These are phyloP conservation scores for Raffaelea ambrosiae DNA, from an alignment of 2,329 filamentous ascomycete species.

Conservation along the genomic window DNA sequence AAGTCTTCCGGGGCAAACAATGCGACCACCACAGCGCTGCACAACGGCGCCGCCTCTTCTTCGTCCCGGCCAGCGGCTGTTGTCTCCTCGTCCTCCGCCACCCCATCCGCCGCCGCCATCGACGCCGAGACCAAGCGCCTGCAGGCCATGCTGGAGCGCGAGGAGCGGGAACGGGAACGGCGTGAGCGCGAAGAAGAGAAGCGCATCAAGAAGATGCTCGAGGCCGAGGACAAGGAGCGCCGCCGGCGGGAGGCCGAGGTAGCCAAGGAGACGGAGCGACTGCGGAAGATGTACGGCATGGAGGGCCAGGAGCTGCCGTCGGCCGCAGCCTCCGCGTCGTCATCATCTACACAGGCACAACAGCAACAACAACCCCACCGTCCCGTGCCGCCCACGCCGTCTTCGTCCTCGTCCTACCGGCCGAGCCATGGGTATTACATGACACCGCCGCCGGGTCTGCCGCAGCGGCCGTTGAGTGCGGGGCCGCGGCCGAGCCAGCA, in stretches of 20 bases:
- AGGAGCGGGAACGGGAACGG: constrained; percentile 44
- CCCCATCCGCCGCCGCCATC: constrained; percentile 33
- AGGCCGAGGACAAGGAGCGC: constrained; percentile 56
- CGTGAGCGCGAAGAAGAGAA: constrained; percentile 47
- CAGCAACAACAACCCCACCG: constrained; percentile 17
- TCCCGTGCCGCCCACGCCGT: constrained; percentile 14
- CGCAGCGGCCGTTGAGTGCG: constrained; percentile 39
- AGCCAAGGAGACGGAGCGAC: constrained; percentile 73
- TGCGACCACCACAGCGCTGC: not conserved
- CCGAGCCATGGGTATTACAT: not conserved
- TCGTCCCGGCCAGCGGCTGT: not conserved
- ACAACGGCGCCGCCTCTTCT: constrained; percentile 18
- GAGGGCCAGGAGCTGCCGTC: constrained; percentile 33
- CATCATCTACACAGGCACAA: constrained; percentile 11
- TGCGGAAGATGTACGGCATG: constrained; percentile 60
- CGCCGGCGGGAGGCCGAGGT: constrained; percentile 49
- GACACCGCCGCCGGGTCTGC: constrained; percentile 16
- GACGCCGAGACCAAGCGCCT: constrained; percentile 74
- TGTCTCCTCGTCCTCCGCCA: not conserved
- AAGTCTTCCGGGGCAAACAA: too few species aligned
- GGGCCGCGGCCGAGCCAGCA: constrained; percentile 24
- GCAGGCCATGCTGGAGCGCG: constrained; percentile 44
- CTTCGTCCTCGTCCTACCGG: constrained; percentile 15
- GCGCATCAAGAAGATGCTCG: constrained; percentile 56
- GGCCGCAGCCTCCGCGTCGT: constrained; percentile 9